Base-by-base conservation (phyloP, 192 early-diverging fungal genomes). In the Umbelopsis ramanniana region DNA sequence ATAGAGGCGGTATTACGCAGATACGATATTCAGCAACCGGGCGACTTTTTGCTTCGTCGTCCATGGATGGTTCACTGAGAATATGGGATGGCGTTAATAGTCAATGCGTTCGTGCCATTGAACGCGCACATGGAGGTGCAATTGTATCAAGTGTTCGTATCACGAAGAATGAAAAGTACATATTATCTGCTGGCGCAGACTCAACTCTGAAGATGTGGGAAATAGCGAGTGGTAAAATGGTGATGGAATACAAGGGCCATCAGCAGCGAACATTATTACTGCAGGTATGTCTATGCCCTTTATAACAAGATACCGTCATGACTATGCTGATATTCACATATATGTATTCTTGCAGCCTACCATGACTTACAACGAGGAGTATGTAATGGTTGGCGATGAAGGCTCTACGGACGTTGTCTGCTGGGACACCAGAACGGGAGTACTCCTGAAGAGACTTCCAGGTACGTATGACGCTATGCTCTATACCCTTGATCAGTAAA, bases 81-180 rank as follows among this genome's bases (percentile, higher is more conserved):
- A 76, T 97, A 14, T 97, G 94, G 91, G 94, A 97, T 78, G 88
- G 86, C 14, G 91, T 93, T 6, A 84, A 84, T 1, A 92, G 94
- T 1, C 84, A 85, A 26, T 94, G 92, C 73, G 84, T 92, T 21
- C 87, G 86, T 48, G 93, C 92, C 3, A 88, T 98, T 24, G 84
- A 81, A 37, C 79, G 83, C 69, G 97, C 94, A 0, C 97, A 98
- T 77, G 84, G 83, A 33, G 94, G 94, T 6, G 79, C 78, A 15
- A 76, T 89, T 4, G 95, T 91, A 3, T 91, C 91, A 4, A 89
- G 84, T n/a, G 89, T 92, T 0, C 69, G 82, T 26, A 91, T 97
- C 50, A 92, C 95, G 14, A 86, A 86, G 66, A 93, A 88, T 81
- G 85, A 87, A 33, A 87, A 88, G 46, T 95, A 92, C 71, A 67